Conservation (phyloP, 352 stramenopile genomes). For the Phytophthora palmivora region DNA sequence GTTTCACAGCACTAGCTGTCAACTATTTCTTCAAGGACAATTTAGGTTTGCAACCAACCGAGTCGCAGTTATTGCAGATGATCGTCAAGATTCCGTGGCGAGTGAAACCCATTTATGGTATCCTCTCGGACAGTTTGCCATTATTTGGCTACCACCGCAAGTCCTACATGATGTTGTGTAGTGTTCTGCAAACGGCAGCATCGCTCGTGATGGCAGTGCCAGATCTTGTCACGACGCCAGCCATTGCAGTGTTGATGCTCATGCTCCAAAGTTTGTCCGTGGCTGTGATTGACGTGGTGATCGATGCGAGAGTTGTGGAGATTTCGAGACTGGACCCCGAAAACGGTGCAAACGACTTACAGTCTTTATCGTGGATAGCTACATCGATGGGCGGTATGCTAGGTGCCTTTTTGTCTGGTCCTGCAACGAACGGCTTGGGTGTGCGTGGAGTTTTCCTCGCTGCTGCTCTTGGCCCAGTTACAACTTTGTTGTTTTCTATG, state of each 20-base stretch:
- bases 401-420: constrained; percentile 93
- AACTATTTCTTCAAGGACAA: constrained; percentile 98
- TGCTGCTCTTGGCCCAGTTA: constrained; percentile 89
- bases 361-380: constrained; percentile 95
- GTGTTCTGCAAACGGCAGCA: constrained; percentile 61
- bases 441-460: constrained; percentile 93
- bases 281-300: constrained; percentile 96
- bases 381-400: constrained; percentile 93
- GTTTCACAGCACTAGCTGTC: constrained; percentile 91
- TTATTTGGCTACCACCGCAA: constrained; percentile 95
- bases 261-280: constrained; percentile 90
- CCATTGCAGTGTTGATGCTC: constrained; percentile 63
- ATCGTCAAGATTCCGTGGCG: constrained; percentile 95
- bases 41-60: constrained; percentile 91
- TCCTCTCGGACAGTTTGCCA: constrained; percentile 95
- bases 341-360: constrained; percentile 91
- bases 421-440: constrained; percentile 89
- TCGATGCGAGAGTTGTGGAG: constrained; percentile 96
- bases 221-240: constrained; percentile 58
- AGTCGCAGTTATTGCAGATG: constrained; percentile 93
- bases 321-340: constrained; percentile 88
- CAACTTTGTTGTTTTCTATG: constrained; percentile 90
- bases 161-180: constrained; percentile 94
- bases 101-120: constrained; percentile 96
- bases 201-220: constrained; percentile 70